A percentile compares a stretch with the other conserved stretches of the same genome.
Evolutionary conservation across 192 early-diverging fungal genomes (phyloP).

Genomic region (Tieghemiomyces parasiticus): DNA sequence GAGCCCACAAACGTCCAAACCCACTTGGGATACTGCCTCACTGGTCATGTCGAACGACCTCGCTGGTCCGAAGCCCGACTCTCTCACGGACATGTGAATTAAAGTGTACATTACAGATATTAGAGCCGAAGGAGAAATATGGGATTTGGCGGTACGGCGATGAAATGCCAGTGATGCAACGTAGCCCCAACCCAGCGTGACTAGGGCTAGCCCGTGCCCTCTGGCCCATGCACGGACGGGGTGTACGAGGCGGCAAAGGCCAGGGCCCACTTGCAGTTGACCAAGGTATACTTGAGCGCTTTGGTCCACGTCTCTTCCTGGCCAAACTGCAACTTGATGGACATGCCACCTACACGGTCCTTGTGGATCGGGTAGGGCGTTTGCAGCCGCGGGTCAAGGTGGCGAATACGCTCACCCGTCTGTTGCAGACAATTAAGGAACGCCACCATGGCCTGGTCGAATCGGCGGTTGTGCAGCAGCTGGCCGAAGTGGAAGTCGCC

Average conservation of each 20-base stretch:
- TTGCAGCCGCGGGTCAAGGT: conserved; percentile 52
- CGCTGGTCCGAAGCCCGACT: too few species aligned
- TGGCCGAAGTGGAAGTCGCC: conserved; percentile 62
- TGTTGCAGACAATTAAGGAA: conserved; percentile 84
- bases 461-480: conserved; percentile 67
- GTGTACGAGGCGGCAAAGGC: conserved; percentile 40
- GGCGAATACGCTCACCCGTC: conserved; percentile 64
- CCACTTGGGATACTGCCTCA: background rate
- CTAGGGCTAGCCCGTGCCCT: too few species aligned
- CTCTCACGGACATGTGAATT: too few species aligned
- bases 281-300: conserved; percentile 76
- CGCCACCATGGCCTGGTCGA: conserved; percentile 79
- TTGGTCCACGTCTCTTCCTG: conserved; percentile 87
- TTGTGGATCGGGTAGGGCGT: conserved; percentile 81
- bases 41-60: too few species aligned
- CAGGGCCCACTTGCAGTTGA: conserved; percentile 80
- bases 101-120: too few species aligned
- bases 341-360: conserved; percentile 73
- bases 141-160: too few species aligned
- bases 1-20: background rate
- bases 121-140: too few species aligned
- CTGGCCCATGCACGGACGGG: too few species aligned
- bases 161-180: too few species aligned
- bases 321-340: conserved; percentile 73
- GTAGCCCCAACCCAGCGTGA: too few species aligned